These are phyloP conservation scores for Copromyces sp. DNA, from an alignment of 495 filamentous ascomycete genomes.

Conservation along the genomic window DNA sequence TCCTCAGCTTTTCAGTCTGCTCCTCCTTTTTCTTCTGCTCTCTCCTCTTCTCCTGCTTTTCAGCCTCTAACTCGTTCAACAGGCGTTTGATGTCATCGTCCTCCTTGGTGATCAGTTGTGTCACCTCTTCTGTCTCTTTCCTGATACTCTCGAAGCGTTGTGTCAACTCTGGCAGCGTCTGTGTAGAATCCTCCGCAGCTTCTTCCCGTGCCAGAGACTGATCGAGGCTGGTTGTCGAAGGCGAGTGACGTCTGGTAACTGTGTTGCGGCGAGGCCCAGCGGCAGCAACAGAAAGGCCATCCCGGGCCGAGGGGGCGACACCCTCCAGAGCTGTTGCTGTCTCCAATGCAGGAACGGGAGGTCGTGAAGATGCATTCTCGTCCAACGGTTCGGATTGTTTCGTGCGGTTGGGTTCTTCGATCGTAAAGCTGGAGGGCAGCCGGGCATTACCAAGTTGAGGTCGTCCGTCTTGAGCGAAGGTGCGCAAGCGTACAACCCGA, in stretches of 20 bases:
- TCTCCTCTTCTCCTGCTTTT: slow-evolving; percentile 63
- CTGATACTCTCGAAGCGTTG: slow-evolving; percentile 61
- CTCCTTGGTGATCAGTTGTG: slow-evolving; percentile 46
- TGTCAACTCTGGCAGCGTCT: slow-evolving; percentile 47
- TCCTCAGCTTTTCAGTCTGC: slow-evolving; percentile 66
- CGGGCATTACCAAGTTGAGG: slow-evolving; percentile 46
- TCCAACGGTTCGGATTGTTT: slow-evolving; percentile 27
- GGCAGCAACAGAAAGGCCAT: slow-evolving; percentile 45
- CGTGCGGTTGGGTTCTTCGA: slow-evolving; percentile 34
- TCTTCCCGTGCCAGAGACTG: slow-evolving; percentile 37
- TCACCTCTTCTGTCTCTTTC: slow-evolving; percentile 54
- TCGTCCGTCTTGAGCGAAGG: slow-evolving; percentile 42
- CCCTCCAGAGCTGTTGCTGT: slow-evolving; percentile 43
- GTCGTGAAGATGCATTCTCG: slow-evolving; percentile 28
- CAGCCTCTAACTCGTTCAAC: slow-evolving; percentile 62
- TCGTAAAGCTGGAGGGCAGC: slow-evolving; percentile 42
- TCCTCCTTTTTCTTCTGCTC: slow-evolving; percentile 78
- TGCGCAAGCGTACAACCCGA: slow-evolving; percentile 70
- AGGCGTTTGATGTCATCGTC: slow-evolving; percentile 56
- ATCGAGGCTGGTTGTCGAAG: slow-evolving; percentile 53
- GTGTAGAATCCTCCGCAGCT: slow-evolving; percentile 30
- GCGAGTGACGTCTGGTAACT: slow-evolving; percentile 65
- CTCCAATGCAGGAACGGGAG: slow-evolving; percentile 40
- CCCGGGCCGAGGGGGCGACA: slow-evolving; percentile 48
- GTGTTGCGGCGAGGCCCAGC: slow-evolving; percentile 53